A percentile compares a stretch with the other conserved stretches of the same genome.
phyloP scores from a whole-genome alignment of 768 basidiomycete species.

The Mycena pura region DNA sequence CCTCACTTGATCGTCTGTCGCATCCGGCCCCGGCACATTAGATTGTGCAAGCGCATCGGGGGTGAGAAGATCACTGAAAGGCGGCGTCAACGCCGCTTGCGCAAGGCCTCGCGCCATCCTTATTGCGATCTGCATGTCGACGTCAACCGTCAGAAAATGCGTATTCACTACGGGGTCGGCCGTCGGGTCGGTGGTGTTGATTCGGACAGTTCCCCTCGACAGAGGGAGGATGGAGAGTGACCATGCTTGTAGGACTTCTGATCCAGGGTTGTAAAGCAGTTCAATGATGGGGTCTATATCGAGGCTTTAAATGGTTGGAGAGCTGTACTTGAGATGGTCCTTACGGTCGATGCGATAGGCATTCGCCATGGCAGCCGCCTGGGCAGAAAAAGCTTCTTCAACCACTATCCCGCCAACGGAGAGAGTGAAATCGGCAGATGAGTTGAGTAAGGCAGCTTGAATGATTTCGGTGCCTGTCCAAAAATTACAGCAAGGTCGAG shows the following conservation, averaged over 20 bases:
- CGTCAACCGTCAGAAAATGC: slow-evolving; percentile 17
- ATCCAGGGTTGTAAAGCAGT: slow-evolving; percentile 11
- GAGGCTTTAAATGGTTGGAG: not conserved
- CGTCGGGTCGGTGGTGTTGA: slow-evolving; percentile 20
- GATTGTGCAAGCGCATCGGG: slow-evolving; percentile 1
- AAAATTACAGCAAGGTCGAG: not conserved
- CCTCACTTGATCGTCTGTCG: slow-evolving; percentile 19
- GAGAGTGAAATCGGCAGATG: slow-evolving; percentile 14
- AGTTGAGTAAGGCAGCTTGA: not conserved
- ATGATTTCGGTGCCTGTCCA: slow-evolving; percentile 2
- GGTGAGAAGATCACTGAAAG: slow-evolving; percentile 20
- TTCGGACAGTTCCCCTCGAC: slow-evolving; percentile 19
- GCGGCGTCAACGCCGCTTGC: slow-evolving; percentile 16
- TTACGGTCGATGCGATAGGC: slow-evolving; percentile 24
- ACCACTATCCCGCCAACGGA: slow-evolving; percentile 22
- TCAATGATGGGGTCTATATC: slow-evolving; percentile 22
- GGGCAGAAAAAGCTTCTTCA: slow-evolving; percentile 1
- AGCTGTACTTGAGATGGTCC: not conserved
- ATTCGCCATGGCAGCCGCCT: slow-evolving; percentile 16
- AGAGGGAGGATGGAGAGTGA: slow-evolving; percentile 21
- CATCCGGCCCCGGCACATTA: slow-evolving; percentile 12
- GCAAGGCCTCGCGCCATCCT: slow-evolving; percentile 18
- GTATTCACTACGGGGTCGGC: slow-evolving; percentile 11
- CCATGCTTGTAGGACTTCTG: not conserved
- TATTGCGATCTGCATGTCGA: slow-evolving; percentile 14